Conservation (phyloP, 129 eudicot species). For the Flaveria brownii region DNA sequence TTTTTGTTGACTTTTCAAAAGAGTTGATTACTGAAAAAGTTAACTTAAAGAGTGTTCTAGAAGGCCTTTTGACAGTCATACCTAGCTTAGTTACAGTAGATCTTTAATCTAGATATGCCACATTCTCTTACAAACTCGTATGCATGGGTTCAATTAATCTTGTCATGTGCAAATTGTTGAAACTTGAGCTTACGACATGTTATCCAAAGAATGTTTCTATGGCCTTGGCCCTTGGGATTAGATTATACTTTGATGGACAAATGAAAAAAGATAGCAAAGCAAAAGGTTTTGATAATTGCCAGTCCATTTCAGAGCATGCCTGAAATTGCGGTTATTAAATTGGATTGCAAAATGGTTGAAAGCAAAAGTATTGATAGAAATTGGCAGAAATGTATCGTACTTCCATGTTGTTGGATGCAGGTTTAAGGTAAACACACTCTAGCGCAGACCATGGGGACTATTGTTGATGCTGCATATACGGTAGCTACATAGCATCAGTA, state of each 20-base stretch:
- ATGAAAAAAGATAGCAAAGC: neutral
- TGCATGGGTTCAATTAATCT: too few relatives aligned
- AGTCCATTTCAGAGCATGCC: neutral
- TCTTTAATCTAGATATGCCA: neutral
- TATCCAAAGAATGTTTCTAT: neutral
- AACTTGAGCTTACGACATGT: neutral
- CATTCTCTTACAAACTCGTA: too few relatives aligned
- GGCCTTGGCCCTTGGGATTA: slow-evolving; percentile 1
- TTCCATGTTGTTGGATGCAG: slow-evolving; percentile 36
- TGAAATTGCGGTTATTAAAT: neutral
- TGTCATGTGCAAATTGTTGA: neutral
- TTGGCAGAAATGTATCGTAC: neutral
- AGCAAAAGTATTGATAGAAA: neutral
- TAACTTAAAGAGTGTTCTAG: neutral
- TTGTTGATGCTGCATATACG: slow-evolving; percentile 57
- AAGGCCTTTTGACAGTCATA: slow-evolving; percentile 1
- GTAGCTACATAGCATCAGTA: slow-evolving; percentile 14
- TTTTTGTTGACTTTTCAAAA: neutral
- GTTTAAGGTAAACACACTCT: slow-evolving; percentile 16
- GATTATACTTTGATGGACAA: neutral
- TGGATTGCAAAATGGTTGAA: neutral
- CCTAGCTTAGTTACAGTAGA: slow-evolving; percentile 10
- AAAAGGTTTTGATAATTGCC: neutral
- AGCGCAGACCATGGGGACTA: slow-evolving; percentile 53
- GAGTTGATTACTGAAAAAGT: neutral